These are phyloP conservation scores for Podospora pseudocomata DNA, from an alignment of 495 filamentous ascomycete genomes.

Conservation along the genomic window DNA sequence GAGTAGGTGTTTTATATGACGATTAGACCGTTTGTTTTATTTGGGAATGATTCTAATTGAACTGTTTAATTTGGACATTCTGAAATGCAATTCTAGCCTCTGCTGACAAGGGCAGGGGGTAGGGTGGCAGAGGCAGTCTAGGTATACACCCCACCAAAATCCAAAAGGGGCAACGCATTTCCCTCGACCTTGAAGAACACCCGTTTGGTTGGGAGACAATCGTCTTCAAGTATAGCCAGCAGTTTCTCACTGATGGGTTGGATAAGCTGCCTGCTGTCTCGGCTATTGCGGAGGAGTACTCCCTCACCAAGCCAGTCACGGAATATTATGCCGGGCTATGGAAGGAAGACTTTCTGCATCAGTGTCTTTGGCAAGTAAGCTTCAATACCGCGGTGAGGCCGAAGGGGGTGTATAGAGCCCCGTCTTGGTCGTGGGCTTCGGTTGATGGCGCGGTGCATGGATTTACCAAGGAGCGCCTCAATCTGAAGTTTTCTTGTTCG, in stretches of 20 bases:
- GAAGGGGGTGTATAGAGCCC: background rate
- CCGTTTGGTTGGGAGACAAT: background rate
- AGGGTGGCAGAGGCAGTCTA: too few relatives aligned
- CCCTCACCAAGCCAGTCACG: background rate
- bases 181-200: too few relatives aligned
- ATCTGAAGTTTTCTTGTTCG: background rate
- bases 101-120: too few relatives aligned
- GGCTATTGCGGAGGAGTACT: conserved; percentile 2
- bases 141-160: too few relatives aligned
- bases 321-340: background rate
- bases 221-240: background rate
- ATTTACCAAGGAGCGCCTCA: background rate
- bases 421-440: background rate
- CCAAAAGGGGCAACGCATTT: too few relatives aligned
- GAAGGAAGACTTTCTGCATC: background rate
- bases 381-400: background rate
- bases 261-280: background rate
- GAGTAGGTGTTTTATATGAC: too few relatives aligned
- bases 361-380: background rate
- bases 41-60: too few relatives aligned
- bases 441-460: background rate
- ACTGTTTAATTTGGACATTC: too few relatives aligned
- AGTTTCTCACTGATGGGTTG: background rate
- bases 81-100: too few relatives aligned
- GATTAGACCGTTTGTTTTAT: too few relatives aligned